Evolutionary conservation across 116 monocot genomes (phyloP).

Genomic region (Iris pallida): DNA sequence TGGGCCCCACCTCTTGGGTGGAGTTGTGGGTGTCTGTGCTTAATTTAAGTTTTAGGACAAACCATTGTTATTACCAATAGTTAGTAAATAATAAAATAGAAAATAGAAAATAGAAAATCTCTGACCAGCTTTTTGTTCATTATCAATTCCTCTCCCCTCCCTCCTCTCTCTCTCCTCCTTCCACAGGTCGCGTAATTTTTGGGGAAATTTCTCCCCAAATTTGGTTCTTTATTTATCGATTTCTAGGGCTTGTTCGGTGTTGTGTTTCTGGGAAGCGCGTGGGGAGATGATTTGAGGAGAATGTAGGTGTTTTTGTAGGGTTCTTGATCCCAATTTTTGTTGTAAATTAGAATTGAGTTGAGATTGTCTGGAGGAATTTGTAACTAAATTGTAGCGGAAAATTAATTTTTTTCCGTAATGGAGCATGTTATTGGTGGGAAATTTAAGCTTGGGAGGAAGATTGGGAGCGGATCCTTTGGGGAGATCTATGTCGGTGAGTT

Average conservation of each 20-base stretch:
- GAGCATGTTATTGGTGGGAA: slow-evolving; percentile 70
- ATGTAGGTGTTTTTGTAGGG: neutral
- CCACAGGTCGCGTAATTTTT: no score
- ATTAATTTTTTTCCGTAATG: slow-evolving; percentile 24
- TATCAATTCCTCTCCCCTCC: neutral
- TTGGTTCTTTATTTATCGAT: neutral
- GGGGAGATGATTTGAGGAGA: neutral
- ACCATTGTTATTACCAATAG: neutral
- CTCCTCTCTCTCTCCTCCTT: neutral
- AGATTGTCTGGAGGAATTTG: neutral
- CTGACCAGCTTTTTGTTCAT: neutral
- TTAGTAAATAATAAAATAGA: neutral
- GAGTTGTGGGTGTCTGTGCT: neutral
- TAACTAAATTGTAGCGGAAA: neutral
- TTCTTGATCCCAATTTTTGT: neutral
- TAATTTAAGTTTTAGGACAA: neutral
- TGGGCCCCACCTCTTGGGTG: neutral
- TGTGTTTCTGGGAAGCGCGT: neutral
- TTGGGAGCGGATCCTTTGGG: slow-evolving; percentile 69
- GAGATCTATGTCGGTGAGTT: slow-evolving; percentile 35
- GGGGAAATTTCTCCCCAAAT: neutral
- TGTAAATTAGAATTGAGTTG: neutral
- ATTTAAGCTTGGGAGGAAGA: slow-evolving; percentile 76
- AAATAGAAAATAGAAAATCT: neutral
- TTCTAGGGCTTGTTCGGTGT: neutral